Evolutionary conservation across 352 stramenopile genomes (phyloP), one percentile per base, ranked within the genome.

Genomic region (Phytophthora hibernalis): DNA sequence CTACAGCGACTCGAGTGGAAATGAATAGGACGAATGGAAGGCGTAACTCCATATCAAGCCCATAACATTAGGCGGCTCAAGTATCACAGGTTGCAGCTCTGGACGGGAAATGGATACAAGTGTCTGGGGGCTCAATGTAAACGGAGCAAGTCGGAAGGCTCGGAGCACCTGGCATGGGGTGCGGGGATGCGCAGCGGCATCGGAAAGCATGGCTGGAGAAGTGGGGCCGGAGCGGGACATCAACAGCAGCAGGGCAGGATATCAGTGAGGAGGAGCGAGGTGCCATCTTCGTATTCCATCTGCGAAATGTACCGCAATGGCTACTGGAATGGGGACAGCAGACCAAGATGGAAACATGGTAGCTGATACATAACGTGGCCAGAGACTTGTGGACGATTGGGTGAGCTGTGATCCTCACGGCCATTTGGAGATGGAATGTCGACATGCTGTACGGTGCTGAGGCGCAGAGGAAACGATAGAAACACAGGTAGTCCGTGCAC

Each of bases 11-110:
- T 38, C 2, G 26, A 42, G 3, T 58, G 57, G 28, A 47, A 35
- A 4, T 0, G 15, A 4, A 5, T 65, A 5, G 13, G 52, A 12
- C 4, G 1, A 9, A 53, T 66, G 38, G 48, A 58, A 24, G 44
- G 31, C 0, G 33, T 50, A 2, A 21, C 43, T 1, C 18, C 58
- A 6, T 66, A 66, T 20, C 48, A 59, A 5, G 53, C 10, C 3
- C 49, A 59, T n/a, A 66, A 48, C 13, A 12, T 66, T 0, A 10
- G 47, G 8, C 18, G 22, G 15, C 18, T 65, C 0, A 58, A 54
- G 26, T 2, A 6, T 1, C 44, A 65, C 15, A 51, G 48, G 20
- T 18, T 65, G 12, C 13, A 38, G 3, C 2, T 65, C 3, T 58
- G 57, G 57, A 31, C 28, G 3, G 40, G 37, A 12, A 2, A 9